Percentiles rank a stretch among this genome's conserved stretches.
Evolutionary conservation across 139 green algal genomes (phyloP).

Genomic region (Chlamydomonas sp.): DNA sequence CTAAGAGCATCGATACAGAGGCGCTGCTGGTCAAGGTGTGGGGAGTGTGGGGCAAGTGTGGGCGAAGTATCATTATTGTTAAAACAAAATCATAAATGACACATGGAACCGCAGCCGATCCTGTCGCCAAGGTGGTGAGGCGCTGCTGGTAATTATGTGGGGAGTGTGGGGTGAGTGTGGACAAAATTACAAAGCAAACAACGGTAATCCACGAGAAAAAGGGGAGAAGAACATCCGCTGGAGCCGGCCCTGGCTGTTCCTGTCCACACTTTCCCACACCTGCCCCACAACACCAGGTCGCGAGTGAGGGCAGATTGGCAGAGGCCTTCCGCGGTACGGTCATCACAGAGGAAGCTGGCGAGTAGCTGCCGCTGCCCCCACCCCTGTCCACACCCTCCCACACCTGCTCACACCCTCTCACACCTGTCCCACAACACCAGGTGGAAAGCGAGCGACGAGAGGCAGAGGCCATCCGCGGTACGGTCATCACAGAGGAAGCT

Average conservation of each 20-base stretch:
- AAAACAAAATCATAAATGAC: too few relatives aligned
- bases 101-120: too few relatives aligned
- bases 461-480: constrained; percentile 48
- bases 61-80: too few relatives aligned
- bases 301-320: constrained; percentile 50
- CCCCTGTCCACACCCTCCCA: background rate
- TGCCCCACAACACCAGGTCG: constrained; percentile 21
- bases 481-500: constrained; percentile 56
- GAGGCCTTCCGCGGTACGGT: constrained; percentile 54
- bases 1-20: constrained; percentile 58
- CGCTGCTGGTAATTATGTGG: too few relatives aligned
- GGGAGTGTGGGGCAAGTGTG: too few relatives aligned
- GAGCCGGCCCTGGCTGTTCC: too few relatives aligned
- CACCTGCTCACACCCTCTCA: background rate
- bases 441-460: constrained; percentile 49
- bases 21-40: constrained; percentile 50
- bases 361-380: constrained; percentile 15
- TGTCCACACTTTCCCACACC: background rate
- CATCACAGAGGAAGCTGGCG: constrained; percentile 52
- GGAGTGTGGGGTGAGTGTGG: too few relatives aligned
- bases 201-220: too few relatives aligned
- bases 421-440: constrained; percentile 7
- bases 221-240: too few relatives aligned
- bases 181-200: too few relatives aligned
- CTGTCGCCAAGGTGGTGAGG: too few relatives aligned